Percentiles rank a stretch among this genome's conserved stretches.
phyloP scores from a whole-genome alignment of 2,329 filamentous ascomycete species.

The Byssochlamys sp. region DNA sequence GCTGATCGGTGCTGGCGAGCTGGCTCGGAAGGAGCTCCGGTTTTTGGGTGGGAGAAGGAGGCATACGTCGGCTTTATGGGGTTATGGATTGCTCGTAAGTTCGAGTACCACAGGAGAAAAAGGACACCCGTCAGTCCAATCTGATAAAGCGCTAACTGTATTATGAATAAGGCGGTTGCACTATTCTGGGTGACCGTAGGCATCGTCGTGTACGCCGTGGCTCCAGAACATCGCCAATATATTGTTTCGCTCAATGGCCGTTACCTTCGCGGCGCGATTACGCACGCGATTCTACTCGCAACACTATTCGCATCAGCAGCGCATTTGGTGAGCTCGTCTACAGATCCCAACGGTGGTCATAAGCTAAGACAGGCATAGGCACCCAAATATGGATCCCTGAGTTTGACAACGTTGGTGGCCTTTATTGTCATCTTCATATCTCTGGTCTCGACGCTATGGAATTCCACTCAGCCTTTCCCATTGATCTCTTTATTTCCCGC shows the following conservation, averaged over 20 bases:
- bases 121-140: not conserved
- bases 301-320: constrained; percentile 26
- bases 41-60: constrained; percentile 15
- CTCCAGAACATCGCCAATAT: constrained; percentile 30
- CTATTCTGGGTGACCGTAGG: constrained; percentile 27
- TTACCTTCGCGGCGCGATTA: constrained; percentile 31
- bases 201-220: constrained; percentile 24
- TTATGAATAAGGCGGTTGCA: constrained; percentile 22
- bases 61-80: constrained; percentile 18
- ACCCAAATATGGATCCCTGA: constrained; percentile 29
- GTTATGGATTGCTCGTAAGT: constrained; percentile 23
- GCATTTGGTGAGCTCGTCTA: constrained; percentile 27
- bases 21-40: constrained; percentile 14
- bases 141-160: not conserved
- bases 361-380: constrained; percentile 22
- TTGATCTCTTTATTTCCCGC: constrained; percentile 19
- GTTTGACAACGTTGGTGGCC: constrained; percentile 28
- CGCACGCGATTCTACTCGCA: constrained; percentile 26
- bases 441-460: constrained; percentile 20
- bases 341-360: not conserved
- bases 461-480: constrained; percentile 24
- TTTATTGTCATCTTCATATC: constrained; percentile 27
- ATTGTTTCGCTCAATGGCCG: constrained; percentile 26
- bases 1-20: constrained; percentile 23
- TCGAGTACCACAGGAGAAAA: not conserved